phyloP scores from a whole-genome alignment of 495 filamentous ascomycete species.

The Podospora bellae-mahoneyi region DNA sequence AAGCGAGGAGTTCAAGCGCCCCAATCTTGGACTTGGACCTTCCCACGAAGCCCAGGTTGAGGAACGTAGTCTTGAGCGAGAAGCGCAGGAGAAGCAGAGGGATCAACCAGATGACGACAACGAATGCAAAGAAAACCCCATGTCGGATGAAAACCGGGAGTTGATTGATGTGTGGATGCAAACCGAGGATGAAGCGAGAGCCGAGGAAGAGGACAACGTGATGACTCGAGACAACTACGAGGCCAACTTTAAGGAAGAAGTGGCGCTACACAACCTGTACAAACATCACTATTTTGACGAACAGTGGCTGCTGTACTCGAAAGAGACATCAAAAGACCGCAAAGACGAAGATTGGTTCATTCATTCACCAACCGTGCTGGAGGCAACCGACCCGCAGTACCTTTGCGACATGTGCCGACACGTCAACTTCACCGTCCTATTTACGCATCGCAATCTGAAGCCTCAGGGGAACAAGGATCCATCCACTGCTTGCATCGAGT shows the following conservation, averaged over 20 bases:
- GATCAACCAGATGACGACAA: neutral
- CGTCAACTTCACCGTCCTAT: slow-evolving; percentile 16
- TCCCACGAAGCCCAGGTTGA: neutral
- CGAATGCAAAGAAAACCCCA: slow-evolving; percentile 12
- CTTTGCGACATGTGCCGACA: slow-evolving; percentile 24
- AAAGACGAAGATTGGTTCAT: slow-evolving; percentile 24
- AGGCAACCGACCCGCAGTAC: slow-evolving; percentile 16
- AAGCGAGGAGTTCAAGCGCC: neutral
- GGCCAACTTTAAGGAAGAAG: neutral
- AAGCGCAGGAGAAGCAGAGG: neutral
- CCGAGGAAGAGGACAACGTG: neutral
- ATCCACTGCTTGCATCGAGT: slow-evolving; percentile 5
- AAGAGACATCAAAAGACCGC: neutral
- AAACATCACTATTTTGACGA: neutral
- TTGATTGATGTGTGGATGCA: slow-evolving; percentile 17
- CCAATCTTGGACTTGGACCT: neutral
- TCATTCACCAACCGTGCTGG: slow-evolving; percentile 6
- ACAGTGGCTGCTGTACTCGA: neutral
- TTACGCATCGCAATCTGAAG: slow-evolving; percentile 14
- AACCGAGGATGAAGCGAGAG: slow-evolving; percentile 11
- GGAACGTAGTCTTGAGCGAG: neutral
- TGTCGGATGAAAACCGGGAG: slow-evolving; percentile 13
- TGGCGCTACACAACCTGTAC: neutral
- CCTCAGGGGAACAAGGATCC: slow-evolving; percentile 14
- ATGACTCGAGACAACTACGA: neutral